phyloP scores from a whole-genome alignment of 106 monocot genomes.

The Narthecium ossifragum region DNA sequence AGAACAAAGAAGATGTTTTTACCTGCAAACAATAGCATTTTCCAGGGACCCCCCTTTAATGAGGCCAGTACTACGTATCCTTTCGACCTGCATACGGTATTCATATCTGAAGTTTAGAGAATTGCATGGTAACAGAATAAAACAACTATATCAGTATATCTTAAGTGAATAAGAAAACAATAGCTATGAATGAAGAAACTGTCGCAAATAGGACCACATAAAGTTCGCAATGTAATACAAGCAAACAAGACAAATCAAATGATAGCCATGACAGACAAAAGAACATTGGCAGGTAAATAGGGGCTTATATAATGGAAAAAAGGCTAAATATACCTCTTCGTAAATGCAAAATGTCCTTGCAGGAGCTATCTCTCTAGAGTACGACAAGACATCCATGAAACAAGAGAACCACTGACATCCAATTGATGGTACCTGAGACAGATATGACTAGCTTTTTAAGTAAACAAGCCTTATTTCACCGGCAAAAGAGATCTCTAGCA shows the following conservation, averaged over 20 bases:
- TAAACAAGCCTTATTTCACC: no score
- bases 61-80: conserved; percentile 49
- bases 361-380: conserved; percentile 63
- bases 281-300: no score
- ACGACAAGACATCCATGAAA: conserved; percentile 38
- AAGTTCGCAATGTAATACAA: not conserved
- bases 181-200: not conserved
- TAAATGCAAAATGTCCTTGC: conserved; percentile 95
- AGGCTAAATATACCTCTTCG: conserved; percentile 72
- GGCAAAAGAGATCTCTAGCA: no score
- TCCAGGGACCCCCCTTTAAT: conserved; percentile 80
- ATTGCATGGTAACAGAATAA: not conserved
- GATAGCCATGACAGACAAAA: no score
- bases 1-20: not conserved
- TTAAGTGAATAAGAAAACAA: not conserved
- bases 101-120: not conserved
- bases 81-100: conserved; percentile 42
- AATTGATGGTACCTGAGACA: conserved; percentile 65
- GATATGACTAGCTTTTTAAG: not conserved
- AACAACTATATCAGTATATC: not conserved
- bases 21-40: conserved; percentile 97
- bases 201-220: not conserved
- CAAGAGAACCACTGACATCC: conserved; percentile 84
- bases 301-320: no score
- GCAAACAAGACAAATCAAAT: not conserved